phyloP scores from a whole-genome alignment of 306 rosid species.

The Comarum palustre region DNA sequence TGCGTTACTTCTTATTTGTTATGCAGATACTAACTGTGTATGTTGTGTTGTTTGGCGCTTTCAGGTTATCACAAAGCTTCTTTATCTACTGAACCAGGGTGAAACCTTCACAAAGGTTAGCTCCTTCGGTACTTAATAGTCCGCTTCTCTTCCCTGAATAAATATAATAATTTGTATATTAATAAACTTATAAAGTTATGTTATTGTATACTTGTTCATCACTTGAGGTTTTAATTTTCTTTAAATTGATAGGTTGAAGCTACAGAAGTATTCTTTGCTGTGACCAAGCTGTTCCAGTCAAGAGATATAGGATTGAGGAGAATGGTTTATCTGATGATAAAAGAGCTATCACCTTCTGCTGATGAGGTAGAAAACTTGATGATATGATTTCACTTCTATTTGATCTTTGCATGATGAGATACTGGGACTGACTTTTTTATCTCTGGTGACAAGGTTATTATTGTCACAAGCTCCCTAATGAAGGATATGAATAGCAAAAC shows the following conservation, averaged over 20 bases:
- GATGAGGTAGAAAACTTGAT: slow-evolving; percentile 63
- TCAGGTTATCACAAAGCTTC: slow-evolving; percentile 91
- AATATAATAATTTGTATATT: background rate
- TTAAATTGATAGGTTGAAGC: slow-evolving; percentile 70
- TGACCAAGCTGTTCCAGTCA: slow-evolving; percentile 93
- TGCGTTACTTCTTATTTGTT: background rate
- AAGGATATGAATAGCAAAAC: slow-evolving; percentile 99
- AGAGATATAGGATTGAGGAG: slow-evolving; percentile 95
- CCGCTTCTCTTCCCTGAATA: background rate
- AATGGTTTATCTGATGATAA: slow-evolving; percentile 94
- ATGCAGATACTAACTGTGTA: slow-evolving; percentile 21
- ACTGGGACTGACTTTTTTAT: slow-evolving; percentile 34
- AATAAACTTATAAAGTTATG: slow-evolving; percentile 2
- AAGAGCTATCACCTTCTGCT: slow-evolving; percentile 92
- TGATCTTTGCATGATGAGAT: slow-evolving; percentile 17
- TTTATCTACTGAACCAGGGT: slow-evolving; percentile 91
- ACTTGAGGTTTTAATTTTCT: slow-evolving; percentile 17
- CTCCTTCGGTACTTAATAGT: slow-evolving; percentile 5
- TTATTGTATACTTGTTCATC: slow-evolving; percentile 7
- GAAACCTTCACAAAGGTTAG: slow-evolving; percentile 88
- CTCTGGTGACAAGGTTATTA: slow-evolving; percentile 57
- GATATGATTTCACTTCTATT: slow-evolving; percentile 26
- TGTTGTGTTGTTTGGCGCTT: slow-evolving; percentile 16
- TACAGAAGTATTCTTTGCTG: slow-evolving; percentile 96
- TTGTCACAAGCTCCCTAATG: slow-evolving; percentile 98